These are phyloP conservation scores for Candida caryicola DNA, from an alignment of 805 yeast genomes.

Conservation along the genomic window DNA sequence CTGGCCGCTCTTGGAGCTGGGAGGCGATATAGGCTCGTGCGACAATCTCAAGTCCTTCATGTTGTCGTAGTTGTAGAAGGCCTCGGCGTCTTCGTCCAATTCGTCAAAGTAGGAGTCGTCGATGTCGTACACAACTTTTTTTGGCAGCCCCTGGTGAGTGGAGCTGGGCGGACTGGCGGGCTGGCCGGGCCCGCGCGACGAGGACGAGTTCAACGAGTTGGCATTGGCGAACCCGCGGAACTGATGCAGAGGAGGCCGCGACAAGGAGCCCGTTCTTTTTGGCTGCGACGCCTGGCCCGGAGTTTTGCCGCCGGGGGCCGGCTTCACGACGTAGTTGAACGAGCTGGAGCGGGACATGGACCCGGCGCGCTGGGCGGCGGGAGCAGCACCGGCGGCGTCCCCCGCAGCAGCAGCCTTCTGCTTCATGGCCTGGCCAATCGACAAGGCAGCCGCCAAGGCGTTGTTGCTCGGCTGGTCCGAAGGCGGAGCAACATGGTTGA, in stretches of 20 bases:
- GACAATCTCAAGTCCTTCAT: conserved; percentile 35
- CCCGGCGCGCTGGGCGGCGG: not conserved
- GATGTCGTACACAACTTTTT: conserved; percentile 14
- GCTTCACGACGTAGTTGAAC: conserved; percentile 14
- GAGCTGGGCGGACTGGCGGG: conserved; percentile 2
- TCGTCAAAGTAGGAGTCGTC: conserved; percentile 34
- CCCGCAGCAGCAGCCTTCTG: conserved; percentile 5
- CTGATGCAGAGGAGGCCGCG: not conserved
- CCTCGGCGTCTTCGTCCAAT: conserved; percentile 25
- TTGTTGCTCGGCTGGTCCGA: conserved; percentile 33
- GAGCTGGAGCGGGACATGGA: conserved; percentile 10
- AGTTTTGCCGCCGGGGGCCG: conserved; percentile 1
- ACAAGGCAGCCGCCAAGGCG: conserved; percentile 45
- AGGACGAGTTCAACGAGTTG: conserved; percentile 6
- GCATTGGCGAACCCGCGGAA: conserved; percentile 5
- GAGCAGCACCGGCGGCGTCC: not conserved
- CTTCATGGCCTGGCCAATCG: conserved; percentile 37
- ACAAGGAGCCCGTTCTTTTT: conserved; percentile 1
- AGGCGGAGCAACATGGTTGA: conserved; percentile 33
- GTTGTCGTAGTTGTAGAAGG: conserved; percentile 30
- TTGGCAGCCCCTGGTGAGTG: conserved; percentile 2
- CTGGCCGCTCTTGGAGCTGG: not conserved
- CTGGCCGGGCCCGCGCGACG: not conserved
- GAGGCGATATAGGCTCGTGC: conserved; percentile 13
- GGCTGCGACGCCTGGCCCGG: too few species aligned